These are phyloP conservation scores for Geotrichum klebahnii DNA, from an alignment of 1,139 yeast genomes.

Conservation along the genomic window DNA sequence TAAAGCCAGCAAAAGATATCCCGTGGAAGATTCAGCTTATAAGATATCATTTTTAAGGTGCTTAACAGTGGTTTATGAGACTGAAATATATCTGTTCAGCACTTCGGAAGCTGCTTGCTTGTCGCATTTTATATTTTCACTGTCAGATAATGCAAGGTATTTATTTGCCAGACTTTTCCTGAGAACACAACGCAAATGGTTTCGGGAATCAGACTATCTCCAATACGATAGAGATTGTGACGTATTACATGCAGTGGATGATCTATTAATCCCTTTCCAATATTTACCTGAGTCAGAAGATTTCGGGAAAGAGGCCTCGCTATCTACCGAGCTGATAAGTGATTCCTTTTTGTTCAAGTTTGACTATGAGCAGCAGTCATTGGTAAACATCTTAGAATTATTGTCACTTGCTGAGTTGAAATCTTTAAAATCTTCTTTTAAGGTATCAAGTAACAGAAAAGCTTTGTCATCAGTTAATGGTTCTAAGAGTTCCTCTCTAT, in stretches of 20 bases:
- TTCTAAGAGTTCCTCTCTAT: background rate
- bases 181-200: conserved; percentile 18
- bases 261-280: conserved; percentile 6
- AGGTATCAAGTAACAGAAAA: background rate
- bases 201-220: conserved; percentile 12
- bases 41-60: conserved; percentile 12
- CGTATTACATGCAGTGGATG: conserved; percentile 9
- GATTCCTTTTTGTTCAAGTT: conserved; percentile 12
- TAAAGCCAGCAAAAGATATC: conserved; percentile 10
- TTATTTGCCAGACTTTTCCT: conserved; percentile 18
- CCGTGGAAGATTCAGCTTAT: conserved; percentile 19
- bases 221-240: conserved; percentile 19
- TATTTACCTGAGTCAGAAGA: conserved; percentile 8
- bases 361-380: conserved; percentile 3
- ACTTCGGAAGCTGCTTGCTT: conserved; percentile 17
- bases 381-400: conserved; percentile 6
- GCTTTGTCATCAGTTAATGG: background rate
- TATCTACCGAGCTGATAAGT: background rate
- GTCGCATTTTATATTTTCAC: conserved; percentile 6
- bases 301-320: background rate
- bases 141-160: conserved; percentile 15
- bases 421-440: background rate
- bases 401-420: conserved; percentile 10
- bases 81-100: conserved; percentile 11
- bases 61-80: conserved; percentile 10